These are phyloP conservation scores for Tephrocybe rancida DNA, from an alignment of 768 basidiomycete genomes.

Conservation along the genomic window DNA sequence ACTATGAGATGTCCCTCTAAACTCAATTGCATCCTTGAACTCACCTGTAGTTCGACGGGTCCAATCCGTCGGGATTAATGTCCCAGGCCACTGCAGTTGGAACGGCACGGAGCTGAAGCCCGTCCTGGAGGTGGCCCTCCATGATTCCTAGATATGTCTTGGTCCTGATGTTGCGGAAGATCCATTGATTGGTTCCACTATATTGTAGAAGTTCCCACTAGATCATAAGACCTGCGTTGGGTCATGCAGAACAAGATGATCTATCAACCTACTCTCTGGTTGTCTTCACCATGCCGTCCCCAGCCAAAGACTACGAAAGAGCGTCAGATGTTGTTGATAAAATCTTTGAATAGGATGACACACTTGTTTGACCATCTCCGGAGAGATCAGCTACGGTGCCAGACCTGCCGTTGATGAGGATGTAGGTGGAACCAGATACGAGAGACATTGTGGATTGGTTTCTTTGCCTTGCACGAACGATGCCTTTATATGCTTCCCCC, in stretches of 20 bases:
- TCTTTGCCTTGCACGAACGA: background rate
- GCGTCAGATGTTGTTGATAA: background rate
- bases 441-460: constrained; percentile 16
- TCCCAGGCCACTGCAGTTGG: constrained; percentile 21
- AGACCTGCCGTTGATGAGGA: constrained; percentile 30
- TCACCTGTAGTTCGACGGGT: constrained; percentile 21
- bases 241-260: background rate
- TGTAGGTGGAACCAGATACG: constrained; percentile 14
- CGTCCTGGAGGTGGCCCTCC: constrained; percentile 2
- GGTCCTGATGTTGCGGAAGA: constrained; percentile 17
- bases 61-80: constrained; percentile 19
- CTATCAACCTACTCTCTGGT: constrained; percentile 42
- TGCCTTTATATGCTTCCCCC: constrained; percentile 1
- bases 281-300: constrained; percentile 34
- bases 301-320: constrained; percentile 45
- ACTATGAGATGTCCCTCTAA: background rate
- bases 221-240: background rate
- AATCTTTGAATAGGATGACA: constrained; percentile 11
- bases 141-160: constrained; percentile 20
- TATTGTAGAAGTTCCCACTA: constrained; percentile 21
- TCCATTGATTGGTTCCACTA: constrained; percentile 16
- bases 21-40: too few species aligned
- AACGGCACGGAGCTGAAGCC: constrained; percentile 11
- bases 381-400: constrained; percentile 50
- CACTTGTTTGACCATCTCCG: constrained; percentile 39